Evolutionary conservation across 768 basidiomycete species (phyloP).

Genomic region (Tylopilus felleus): DNA sequence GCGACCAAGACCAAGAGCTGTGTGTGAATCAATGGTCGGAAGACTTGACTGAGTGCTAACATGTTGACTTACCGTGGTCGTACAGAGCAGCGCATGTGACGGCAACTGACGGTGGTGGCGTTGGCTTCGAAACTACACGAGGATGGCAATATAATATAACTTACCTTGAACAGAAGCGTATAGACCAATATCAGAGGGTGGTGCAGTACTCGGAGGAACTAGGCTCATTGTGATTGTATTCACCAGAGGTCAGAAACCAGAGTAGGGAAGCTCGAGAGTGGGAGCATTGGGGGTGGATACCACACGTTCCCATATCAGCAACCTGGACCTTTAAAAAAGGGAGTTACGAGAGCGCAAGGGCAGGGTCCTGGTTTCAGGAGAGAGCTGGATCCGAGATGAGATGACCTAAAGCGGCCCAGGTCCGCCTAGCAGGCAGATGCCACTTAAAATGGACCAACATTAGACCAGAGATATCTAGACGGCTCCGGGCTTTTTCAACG

Average conservation of each 20-base stretch:
- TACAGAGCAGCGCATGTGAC: conserved; percentile 27
- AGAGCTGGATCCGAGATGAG: conserved; percentile 5
- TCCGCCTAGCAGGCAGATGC: neutral
- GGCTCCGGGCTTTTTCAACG: neutral
- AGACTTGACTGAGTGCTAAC: neutral
- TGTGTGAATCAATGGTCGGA: neutral
- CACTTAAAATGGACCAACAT: neutral
- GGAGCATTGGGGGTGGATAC: neutral
- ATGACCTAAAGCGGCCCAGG: conserved; percentile 8
- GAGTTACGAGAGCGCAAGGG: neutral
- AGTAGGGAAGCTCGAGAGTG: neutral
- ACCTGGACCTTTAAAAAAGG: conserved; percentile 17
- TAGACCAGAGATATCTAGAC: neutral
- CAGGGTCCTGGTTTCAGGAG: conserved; percentile 5
- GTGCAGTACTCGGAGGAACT: conserved; percentile 7
- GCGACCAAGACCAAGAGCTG: conserved; percentile 26
- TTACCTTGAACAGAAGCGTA: conserved; percentile 25
- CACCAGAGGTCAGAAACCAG: conserved; percentile 1
- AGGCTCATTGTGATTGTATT: conserved; percentile 22
- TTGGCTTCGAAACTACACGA: neutral
- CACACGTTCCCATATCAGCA: neutral
- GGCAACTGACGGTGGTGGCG: conserved; percentile 22
- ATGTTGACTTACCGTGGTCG: conserved; percentile 23
- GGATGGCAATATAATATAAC: neutral
- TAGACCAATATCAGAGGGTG: conserved; percentile 2